Evolutionary conservation across 2,329 filamentous ascomycete species (phyloP), one percentile per base, ranked within the genome.

Genomic region (Cladosporium cucumerinum): DNA sequence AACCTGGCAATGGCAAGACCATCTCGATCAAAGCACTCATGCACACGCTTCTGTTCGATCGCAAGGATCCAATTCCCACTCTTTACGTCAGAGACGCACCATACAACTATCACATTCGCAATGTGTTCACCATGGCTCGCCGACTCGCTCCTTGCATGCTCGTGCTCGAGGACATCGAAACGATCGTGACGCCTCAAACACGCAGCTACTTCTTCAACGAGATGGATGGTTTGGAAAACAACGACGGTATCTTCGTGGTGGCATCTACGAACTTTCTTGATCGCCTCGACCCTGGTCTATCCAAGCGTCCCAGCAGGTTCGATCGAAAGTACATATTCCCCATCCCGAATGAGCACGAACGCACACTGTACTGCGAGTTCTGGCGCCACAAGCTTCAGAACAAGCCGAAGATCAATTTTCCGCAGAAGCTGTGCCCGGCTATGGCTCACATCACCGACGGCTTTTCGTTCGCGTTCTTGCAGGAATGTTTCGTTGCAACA

Each of bases 161-260:
- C 5, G 85, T 91, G 49, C 87, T 91, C 64, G 89, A 91, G 74
- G 89, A 91, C 67, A 81, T 91, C 2, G 89, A 91, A 72, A 87
- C 85, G 3, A 83, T 91, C 46, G 84, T 91, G 39, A 82, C 81
- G n/a, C 83, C 87, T 52, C 68, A 73, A 2, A 85, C 88, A 11
- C 81, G 88, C 23, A 86, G 82, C 64, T 91, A 89, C 78, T 91
- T 91, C 76, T 81, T 91, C 65, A 91, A 91, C 72, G 87, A 91
- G 75, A 84, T 90, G 18, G 89, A 91, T 67, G 89, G 88, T 0
- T 81, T 91, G 8, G 85, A 86, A 70, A 84, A 82, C 67, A 91
- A 91, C 67, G 86, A 90, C 67, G 89, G 89, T 12, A 88, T 91
- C 61, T 84, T 90, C 69, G 89, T 91, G 78, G 72, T 76, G 1